These are phyloP conservation scores for Trametes hirsuta DNA, from an alignment of 1,284 basidiomycete genomes.

Conservation along the genomic window DNA sequence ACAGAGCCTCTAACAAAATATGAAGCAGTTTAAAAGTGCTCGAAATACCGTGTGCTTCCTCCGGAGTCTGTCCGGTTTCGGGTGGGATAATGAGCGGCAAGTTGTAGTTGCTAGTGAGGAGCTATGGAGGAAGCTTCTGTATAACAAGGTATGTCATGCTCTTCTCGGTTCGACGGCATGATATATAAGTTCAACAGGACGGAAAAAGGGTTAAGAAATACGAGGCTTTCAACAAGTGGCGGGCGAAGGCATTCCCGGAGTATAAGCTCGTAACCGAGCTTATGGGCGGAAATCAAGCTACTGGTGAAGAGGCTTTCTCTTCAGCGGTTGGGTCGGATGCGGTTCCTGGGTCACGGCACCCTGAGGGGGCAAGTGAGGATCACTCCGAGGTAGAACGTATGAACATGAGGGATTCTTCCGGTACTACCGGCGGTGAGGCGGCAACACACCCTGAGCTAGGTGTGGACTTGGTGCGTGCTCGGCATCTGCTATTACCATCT, in stretches of 20 bases:
- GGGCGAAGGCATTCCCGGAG: slow-evolving; percentile 33
- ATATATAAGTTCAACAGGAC: slow-evolving; percentile 15
- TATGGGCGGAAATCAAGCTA: slow-evolving; percentile 33
- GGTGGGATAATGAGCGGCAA: slow-evolving; percentile 34
- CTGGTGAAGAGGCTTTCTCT: not conserved
- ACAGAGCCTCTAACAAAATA: no score
- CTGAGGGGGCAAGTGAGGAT: no score
- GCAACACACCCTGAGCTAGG: no score
- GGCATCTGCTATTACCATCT: no score
- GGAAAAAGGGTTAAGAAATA: slow-evolving; percentile 27
- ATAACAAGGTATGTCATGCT: slow-evolving; percentile 18
- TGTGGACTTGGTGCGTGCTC: no score
- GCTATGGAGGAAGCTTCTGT: slow-evolving; percentile 32
- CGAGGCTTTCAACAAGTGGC: slow-evolving; percentile 10
- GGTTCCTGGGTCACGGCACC: no score
- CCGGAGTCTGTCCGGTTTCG: slow-evolving; percentile 35
- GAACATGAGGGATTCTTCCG: no score
- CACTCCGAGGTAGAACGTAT: no score
- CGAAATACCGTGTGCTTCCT: slow-evolving; percentile 9
- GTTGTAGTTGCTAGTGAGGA: slow-evolving; percentile 32
- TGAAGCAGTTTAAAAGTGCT: not conserved
- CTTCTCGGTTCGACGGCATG: not conserved
- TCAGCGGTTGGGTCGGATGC: not conserved
- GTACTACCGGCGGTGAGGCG: no score
- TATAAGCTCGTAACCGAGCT: slow-evolving; percentile 33